phyloP scores from a whole-genome alignment of 2,329 filamentous ascomycete genomes.

The Sporothrix euskadiensis region DNA sequence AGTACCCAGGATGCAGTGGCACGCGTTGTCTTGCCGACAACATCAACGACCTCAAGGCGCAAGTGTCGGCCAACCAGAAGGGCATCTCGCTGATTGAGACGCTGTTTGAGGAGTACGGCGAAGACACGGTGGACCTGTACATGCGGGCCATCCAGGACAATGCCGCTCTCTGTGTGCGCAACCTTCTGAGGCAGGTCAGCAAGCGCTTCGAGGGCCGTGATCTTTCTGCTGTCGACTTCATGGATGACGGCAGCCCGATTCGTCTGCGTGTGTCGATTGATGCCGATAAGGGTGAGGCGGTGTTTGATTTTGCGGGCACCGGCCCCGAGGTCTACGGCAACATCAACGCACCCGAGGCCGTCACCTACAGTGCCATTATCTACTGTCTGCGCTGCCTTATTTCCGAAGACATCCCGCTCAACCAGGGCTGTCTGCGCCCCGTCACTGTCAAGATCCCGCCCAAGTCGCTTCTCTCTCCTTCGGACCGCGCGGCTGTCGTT shows the following conservation, averaged over 20 bases:
- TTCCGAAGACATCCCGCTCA: conserved; percentile 77
- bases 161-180: conserved; percentile 72
- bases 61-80: conserved; percentile 83
- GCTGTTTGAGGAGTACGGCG: conserved; percentile 75
- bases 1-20: conserved; percentile 73
- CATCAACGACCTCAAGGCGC: conserved; percentile 81
- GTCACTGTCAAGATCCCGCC: conserved; percentile 73
- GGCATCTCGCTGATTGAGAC: conserved; percentile 75
- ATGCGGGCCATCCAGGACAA: conserved; percentile 83
- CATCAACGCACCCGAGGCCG: conserved; percentile 75
- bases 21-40: conserved; percentile 81
- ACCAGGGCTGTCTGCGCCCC: conserved; percentile 79
- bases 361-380: conserved; percentile 78
- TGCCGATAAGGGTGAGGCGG: conserved; percentile 68
- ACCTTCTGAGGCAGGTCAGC: conserved; percentile 70
- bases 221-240: conserved; percentile 75
- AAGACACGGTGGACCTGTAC: conserved; percentile 76
- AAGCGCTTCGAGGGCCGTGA: conserved; percentile 64
- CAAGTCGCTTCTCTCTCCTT: conserved; percentile 72
- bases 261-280: conserved; percentile 74
- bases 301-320: conserved; percentile 76
- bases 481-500: conserved; percentile 75
- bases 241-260: conserved; percentile 85
- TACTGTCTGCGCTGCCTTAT: conserved; percentile 82
- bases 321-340: conserved; percentile 75